Percentiles rank a stretch among this genome's conserved stretches.
These are phyloP conservation scores for Fusarium acutatum DNA, from an alignment of 2,329 filamentous ascomycete species.

Conservation along the genomic window DNA sequence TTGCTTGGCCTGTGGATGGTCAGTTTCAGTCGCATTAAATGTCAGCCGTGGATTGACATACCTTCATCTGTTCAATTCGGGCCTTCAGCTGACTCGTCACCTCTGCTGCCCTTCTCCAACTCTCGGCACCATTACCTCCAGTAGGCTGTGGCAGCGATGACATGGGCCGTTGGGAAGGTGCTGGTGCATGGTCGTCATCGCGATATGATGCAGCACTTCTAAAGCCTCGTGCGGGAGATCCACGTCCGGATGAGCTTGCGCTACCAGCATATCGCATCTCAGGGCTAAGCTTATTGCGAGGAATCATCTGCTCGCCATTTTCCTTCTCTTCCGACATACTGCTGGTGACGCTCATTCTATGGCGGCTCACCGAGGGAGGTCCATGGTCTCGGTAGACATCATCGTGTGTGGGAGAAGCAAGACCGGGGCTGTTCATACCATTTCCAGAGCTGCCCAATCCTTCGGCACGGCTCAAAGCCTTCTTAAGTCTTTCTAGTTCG, in stretches of 20 bases:
- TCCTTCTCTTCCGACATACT: conserved; percentile 80
- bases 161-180: conserved; percentile 45
- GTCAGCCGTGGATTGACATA: conserved; percentile 42
- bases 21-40: neutral
- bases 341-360: conserved; percentile 70
- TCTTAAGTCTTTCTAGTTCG: conserved; percentile 93
- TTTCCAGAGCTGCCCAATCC: conserved; percentile 52
- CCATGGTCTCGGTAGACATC: conserved; percentile 67
- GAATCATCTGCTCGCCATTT: conserved; percentile 64
- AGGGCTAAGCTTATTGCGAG: conserved; percentile 63
- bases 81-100: conserved; percentile 98
- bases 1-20: conserved; percentile 55
- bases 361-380: conserved; percentile 51
- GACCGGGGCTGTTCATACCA: conserved; percentile 51
- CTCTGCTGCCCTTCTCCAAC: conserved; percentile 96
- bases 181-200: conserved; percentile 47
- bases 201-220: conserved; percentile 48
- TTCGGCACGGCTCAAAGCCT: conserved; percentile 75
- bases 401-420: conserved; percentile 64
- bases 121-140: conserved; percentile 65
- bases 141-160: conserved; percentile 49
- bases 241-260: conserved; percentile 63
- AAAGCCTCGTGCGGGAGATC: conserved; percentile 66
- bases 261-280: conserved; percentile 63
- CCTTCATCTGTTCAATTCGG: conserved; percentile 98